phyloP scores from a whole-genome alignment of 306 rosid genomes.

The Quercus alba region DNA sequence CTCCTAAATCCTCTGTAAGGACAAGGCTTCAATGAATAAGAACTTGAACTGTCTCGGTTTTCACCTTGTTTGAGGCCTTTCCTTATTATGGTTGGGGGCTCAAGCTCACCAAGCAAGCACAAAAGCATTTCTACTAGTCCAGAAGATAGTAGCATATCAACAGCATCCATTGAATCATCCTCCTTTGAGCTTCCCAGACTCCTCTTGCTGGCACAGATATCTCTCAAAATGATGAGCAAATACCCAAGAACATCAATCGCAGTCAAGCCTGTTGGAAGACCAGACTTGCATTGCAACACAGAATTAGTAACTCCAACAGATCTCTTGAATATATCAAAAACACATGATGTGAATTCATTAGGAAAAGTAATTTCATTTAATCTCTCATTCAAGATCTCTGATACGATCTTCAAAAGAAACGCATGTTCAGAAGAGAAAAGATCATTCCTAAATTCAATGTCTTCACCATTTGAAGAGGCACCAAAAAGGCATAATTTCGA shows the following conservation, averaged over 20 bases:
- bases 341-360: conserved; percentile 39
- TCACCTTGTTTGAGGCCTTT: conserved; percentile 48
- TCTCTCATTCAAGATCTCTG: conserved; percentile 55
- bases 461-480: no score
- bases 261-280: conserved; percentile 61
- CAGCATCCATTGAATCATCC: conserved; percentile 37
- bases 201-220: conserved; percentile 56
- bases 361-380: conserved; percentile 35
- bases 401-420: no score
- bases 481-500: no score
- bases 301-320: conserved; percentile 31
- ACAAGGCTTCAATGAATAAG: conserved; percentile 38
- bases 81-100: conserved; percentile 63
- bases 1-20: conserved; percentile 75
- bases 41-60: conserved; percentile 23
- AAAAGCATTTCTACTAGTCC: conserved; percentile 56
- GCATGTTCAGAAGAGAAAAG: no score
- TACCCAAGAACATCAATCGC: conserved; percentile 63
- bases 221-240: conserved; percentile 66
- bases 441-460: no score
- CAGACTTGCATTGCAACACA: conserved; percentile 31
- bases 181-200: conserved; percentile 17
- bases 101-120: conserved; percentile 58
- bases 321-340: conserved; percentile 58
- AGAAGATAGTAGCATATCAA: conserved; percentile 41